Conservation (phyloP, 805 yeast genomes). For the Grigorovia humatica region DNA sequence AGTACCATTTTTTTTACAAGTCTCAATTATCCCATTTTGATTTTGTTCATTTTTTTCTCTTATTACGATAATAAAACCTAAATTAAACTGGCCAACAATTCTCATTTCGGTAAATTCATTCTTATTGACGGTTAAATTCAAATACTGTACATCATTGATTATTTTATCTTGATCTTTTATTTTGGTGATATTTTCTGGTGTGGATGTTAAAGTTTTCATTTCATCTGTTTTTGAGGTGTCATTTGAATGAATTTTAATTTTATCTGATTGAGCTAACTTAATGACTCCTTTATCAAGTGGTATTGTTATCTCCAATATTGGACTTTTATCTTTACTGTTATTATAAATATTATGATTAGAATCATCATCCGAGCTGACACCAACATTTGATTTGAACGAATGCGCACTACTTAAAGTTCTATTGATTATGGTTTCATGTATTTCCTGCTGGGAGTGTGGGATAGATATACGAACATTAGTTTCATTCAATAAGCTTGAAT, state of each 20-base stretch:
- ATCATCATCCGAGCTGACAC: not conserved
- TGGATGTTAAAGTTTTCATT: not conserved
- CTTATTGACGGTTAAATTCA: slow-evolving; percentile 57
- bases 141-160: slow-evolving; percentile 44
- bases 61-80: slow-evolving; percentile 83
- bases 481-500: not conserved
- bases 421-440: not conserved
- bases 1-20: slow-evolving; percentile 12
- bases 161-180: slow-evolving; percentile 34
- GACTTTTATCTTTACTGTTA: not conserved
- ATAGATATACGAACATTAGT: slow-evolving; percentile 7
- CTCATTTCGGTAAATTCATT: slow-evolving; percentile 65
- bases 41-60: slow-evolving; percentile 21
- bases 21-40: slow-evolving; percentile 10
- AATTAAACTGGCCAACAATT: slow-evolving; percentile 85
- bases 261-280: not conserved
- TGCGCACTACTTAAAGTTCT: slow-evolving; percentile 1
- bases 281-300: not conserved
- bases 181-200: slow-evolving; percentile 14
- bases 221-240: not conserved
- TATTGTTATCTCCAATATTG: not conserved
- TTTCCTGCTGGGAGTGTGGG: not conserved
- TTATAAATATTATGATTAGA: not conserved
- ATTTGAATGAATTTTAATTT: not conserved
- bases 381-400: not conserved